Percentiles rank a stretch among this genome's conserved stretches.
phyloP scores from a whole-genome alignment of 805 yeast species.

The Hanseniaspora hatyaiensis region DNA sequence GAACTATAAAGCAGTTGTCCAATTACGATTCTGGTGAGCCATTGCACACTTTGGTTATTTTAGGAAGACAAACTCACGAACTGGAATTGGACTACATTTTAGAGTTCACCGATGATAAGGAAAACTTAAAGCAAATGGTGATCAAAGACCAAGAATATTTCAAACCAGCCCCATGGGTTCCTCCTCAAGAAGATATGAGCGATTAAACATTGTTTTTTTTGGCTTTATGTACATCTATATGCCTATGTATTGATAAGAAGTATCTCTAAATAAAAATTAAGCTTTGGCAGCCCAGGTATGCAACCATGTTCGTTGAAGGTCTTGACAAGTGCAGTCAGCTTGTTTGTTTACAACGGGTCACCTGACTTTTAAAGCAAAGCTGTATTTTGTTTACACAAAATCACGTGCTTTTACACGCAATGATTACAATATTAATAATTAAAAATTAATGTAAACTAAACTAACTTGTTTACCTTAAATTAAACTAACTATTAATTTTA shows the following conservation, averaged over 20 bases:
- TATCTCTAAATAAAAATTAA: no score
- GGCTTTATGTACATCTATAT: no score
- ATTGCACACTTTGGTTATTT: conserved; percentile 75
- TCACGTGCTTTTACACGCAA: background rate
- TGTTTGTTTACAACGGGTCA: background rate
- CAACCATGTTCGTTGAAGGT: no score
- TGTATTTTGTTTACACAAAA: background rate
- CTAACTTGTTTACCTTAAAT: no score
- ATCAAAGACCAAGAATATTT: conserved; percentile 52
- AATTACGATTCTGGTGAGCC: conserved; percentile 90
- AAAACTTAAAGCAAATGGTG: conserved; percentile 36
- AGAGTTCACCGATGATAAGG: conserved; percentile 58
- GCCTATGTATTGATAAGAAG: no score
- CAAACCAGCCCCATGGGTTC: conserved; percentile 60
- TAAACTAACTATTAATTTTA: no score
- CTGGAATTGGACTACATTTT: conserved; percentile 75
- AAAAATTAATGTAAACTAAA: no score
- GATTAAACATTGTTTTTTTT: no score
- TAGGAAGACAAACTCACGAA: conserved; percentile 91
- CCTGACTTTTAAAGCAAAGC: background rate
- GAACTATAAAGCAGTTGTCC: conserved; percentile 62
- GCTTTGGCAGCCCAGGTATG: no score
- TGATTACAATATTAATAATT: background rate
- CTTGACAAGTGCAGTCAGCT: no score
- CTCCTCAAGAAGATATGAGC: conserved; percentile 33